Percentiles rank a stretch among this genome's conserved stretches.
Evolutionary conservation across 2,329 filamentous ascomycete species (phyloP).

Genomic region (Pyrenochaeta sp.): DNA sequence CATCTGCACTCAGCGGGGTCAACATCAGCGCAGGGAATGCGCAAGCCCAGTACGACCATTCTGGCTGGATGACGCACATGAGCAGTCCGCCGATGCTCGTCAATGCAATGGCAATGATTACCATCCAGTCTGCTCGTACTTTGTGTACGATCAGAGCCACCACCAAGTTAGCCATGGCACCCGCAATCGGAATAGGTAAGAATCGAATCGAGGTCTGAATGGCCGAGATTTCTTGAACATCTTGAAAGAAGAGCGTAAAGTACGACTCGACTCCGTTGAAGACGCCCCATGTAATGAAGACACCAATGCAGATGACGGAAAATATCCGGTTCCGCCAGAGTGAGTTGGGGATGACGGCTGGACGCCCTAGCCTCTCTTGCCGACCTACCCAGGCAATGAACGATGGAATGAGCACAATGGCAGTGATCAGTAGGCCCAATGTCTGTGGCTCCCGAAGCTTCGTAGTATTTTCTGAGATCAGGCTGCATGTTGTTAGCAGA

Average conservation of each 20-base stretch:
- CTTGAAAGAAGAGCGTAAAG: constrained; percentile 55
- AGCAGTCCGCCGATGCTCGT: constrained; percentile 50
- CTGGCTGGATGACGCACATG: constrained; percentile 55
- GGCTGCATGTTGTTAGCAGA: constrained; percentile 13
- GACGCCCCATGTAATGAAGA: constrained; percentile 49
- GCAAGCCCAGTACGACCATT: constrained; percentile 57
- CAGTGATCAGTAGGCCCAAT: constrained; percentile 57
- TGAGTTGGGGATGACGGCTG: constrained; percentile 68
- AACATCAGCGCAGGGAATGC: constrained; percentile 55
- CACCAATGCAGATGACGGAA: constrained; percentile 60
- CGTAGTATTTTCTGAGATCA: constrained; percentile 49
- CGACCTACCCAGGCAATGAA: constrained; percentile 64
- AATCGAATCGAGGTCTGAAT: constrained; percentile 52
- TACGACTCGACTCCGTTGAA: constrained; percentile 49
- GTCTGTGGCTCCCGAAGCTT: constrained; percentile 55
- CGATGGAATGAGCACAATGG: constrained; percentile 52
- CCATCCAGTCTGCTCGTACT: constrained; percentile 53
- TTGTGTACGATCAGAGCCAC: constrained; percentile 57
- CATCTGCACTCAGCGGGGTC: constrained; percentile 54
- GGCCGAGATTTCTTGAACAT: constrained; percentile 46
- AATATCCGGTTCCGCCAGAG: constrained; percentile 68
- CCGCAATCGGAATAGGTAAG: constrained; percentile 51
- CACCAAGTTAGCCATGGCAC: constrained; percentile 52
- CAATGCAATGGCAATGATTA: constrained; percentile 42
- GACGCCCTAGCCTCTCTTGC: constrained; percentile 54